These are phyloP conservation scores for Acidomyces sp. DNA, from an alignment of 495 filamentous ascomycete genomes.

Conservation along the genomic window DNA sequence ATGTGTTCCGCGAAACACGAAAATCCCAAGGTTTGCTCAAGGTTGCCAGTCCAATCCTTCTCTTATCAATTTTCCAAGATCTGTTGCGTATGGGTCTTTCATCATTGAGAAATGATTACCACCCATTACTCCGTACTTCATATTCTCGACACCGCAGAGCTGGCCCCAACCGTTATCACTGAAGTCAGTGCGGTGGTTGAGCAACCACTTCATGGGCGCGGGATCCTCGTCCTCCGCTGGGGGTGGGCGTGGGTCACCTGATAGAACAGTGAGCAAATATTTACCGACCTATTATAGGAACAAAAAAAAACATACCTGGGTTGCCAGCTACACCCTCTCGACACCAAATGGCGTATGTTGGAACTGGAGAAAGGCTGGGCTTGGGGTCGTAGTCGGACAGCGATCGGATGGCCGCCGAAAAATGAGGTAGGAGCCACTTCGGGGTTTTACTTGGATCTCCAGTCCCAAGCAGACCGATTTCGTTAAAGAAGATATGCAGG, in stretches of 20 bases:
- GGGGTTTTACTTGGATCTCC: slow-evolving; percentile 48
- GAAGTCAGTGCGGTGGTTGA: slow-evolving; percentile 67
- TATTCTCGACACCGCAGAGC: slow-evolving; percentile 51
- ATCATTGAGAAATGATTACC: slow-evolving; percentile 59
- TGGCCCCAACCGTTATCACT: slow-evolving; percentile 71
- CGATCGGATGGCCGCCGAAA: slow-evolving; percentile 60
- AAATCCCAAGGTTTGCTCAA: slow-evolving; percentile 2
- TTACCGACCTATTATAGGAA: too few relatives aligned
- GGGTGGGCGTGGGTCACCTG: slow-evolving; percentile 51
- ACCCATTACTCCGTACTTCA: slow-evolving; percentile 46
- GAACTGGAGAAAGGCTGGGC: slow-evolving; percentile 43
- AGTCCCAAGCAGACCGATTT: slow-evolving; percentile 68
- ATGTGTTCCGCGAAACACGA: too few relatives aligned
- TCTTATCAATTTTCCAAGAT: slow-evolving; percentile 17
- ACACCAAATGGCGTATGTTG: slow-evolving; percentile 63
- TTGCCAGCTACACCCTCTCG: slow-evolving; percentile 67
- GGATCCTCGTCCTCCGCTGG: slow-evolving; percentile 41
- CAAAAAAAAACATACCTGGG: too few relatives aligned
- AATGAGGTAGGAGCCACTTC: slow-evolving; percentile 76
- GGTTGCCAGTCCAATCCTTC: slow-evolving; percentile 14
- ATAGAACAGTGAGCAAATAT: too few relatives aligned
- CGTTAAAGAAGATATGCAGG: slow-evolving; percentile 66
- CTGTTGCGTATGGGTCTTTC: slow-evolving; percentile 31
- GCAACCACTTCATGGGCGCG: slow-evolving; percentile 63
- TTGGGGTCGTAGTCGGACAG: slow-evolving; percentile 57